Evolutionary conservation across 179 eudicot species (phyloP).

Genomic region (Kewa caespitosa): DNA sequence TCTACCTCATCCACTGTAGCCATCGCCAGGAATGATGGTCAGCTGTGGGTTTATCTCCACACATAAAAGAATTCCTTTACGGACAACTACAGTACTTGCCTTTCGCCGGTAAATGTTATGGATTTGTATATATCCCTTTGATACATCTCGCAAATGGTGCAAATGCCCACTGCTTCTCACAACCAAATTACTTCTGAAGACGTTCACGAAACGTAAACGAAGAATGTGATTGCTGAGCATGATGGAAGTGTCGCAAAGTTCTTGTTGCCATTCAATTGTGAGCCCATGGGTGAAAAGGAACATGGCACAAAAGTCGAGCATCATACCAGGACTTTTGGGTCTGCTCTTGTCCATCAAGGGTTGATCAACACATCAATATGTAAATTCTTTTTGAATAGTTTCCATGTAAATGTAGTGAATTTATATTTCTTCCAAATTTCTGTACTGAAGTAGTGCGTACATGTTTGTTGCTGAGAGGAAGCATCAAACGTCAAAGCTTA

Average conservation of each 20-base stretch:
- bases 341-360: neutral
- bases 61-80: constrained; percentile 16
- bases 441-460: too few species aligned
- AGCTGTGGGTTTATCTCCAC: constrained; percentile 52
- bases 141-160: neutral
- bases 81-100: neutral
- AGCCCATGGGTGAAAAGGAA: neutral
- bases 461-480: too few species aligned
- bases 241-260: neutral
- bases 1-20: constrained; percentile 54
- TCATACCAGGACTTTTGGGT: neutral
- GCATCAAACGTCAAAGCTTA: too few species aligned
- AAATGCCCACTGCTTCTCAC: too few species aligned
- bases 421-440: too few species aligned
- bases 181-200: too few species aligned
- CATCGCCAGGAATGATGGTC: constrained; percentile 51
- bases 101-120: neutral
- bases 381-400: neutral
- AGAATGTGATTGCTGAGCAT: neutral
- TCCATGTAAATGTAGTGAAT: constrained; percentile 2
- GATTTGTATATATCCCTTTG: constrained; percentile 1
- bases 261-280: neutral
- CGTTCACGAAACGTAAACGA: neutral
- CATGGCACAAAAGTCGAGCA: too few species aligned
- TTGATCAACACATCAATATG: neutral